Evolutionary conservation across 306 rosid species (phyloP).

Genomic region (Vicia faba): DNA sequence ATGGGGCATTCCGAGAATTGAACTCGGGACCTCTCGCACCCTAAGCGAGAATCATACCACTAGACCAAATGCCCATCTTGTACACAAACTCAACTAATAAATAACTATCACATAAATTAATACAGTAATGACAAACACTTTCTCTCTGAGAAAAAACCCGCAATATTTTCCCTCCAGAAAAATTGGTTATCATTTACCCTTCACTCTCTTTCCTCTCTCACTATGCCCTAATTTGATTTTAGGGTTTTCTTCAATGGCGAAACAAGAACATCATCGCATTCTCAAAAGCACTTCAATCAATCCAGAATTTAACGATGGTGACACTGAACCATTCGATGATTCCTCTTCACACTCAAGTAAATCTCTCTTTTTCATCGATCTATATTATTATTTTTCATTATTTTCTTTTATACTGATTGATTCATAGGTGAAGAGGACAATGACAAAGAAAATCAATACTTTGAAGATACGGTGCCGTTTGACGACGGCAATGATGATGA

Average conservation of each 20-base stretch:
- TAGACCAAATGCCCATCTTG: constrained; percentile 46
- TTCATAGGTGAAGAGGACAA: constrained; percentile 41
- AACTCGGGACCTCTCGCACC: constrained; percentile 64
- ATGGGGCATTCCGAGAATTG: constrained; percentile 56
- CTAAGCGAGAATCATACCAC: constrained; percentile 62
- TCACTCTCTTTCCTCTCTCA: neutral
- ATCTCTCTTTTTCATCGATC: neutral
- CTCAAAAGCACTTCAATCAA: neutral
- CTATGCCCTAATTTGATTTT: constrained; percentile 35
- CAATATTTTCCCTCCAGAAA: constrained; percentile 71
- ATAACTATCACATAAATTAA: accelerated
- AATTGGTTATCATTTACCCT: neutral
- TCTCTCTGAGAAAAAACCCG: neutral
- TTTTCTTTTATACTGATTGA: neutral
- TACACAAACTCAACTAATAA: accelerated
- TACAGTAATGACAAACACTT: neutral
- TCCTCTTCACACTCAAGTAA: constrained; percentile 36
- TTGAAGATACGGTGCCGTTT: constrained; percentile 45
- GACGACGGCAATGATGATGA: constrained; percentile 37
- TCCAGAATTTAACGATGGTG: neutral
- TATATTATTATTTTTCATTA: neutral
- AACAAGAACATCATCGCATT: constrained; percentile 38
- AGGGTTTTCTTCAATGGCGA: constrained; percentile 38
- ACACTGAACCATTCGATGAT: constrained; percentile 55
- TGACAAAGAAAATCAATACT: constrained; percentile 33